Conservation (phyloP, 2,329 filamentous ascomycete genomes). For the Metarhizium guizhouense region DNA sequence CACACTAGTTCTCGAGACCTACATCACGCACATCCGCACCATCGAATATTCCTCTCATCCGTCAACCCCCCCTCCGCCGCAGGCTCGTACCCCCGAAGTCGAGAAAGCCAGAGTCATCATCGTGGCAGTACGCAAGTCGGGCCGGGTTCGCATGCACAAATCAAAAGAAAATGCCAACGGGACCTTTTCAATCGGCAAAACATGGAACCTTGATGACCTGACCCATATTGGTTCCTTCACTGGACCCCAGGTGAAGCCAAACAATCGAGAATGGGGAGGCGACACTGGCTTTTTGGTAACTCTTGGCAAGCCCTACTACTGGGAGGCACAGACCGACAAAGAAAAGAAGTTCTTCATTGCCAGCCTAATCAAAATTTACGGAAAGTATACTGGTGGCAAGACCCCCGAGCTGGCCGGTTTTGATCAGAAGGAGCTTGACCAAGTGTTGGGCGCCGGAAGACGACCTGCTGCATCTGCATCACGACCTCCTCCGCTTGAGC, state of each 20-base stretch:
- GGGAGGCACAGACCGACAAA: constrained; percentile 86
- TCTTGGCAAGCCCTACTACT: constrained; percentile 91
- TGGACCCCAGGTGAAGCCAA: constrained; percentile 44
- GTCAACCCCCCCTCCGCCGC: constrained; percentile 74
- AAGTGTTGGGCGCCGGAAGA: constrained; percentile 55
- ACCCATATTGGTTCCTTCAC: constrained; percentile 75
- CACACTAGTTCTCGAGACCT: constrained; percentile 59
- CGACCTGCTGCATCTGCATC: constrained; percentile 19
- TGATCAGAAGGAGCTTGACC: constrained; percentile 67
- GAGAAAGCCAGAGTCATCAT: constrained; percentile 91
- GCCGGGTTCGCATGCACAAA: constrained; percentile 91
- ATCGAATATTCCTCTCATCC: constrained; percentile 78
- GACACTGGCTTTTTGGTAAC: constrained; percentile 80
- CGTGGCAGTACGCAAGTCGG: constrained; percentile 85
- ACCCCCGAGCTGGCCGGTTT: constrained; percentile 75
- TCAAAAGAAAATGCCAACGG: constrained; percentile 91
- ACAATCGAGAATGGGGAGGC: constrained; percentile 68
- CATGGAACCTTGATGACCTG: constrained; percentile 92
- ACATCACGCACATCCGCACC: constrained; percentile 94
- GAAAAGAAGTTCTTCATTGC: constrained; percentile 99
- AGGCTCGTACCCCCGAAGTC: constrained; percentile 56
- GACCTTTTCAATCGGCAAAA: constrained; percentile 94
- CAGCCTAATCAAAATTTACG: constrained; percentile 90
- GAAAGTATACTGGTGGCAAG: constrained; percentile 88
- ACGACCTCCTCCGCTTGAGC: constrained; percentile 19